Percentiles rank a stretch among this genome's conserved stretches.
Conservation (phyloP, 2,329 filamentous ascomycete species). For the Periconia sp. region DNA sequence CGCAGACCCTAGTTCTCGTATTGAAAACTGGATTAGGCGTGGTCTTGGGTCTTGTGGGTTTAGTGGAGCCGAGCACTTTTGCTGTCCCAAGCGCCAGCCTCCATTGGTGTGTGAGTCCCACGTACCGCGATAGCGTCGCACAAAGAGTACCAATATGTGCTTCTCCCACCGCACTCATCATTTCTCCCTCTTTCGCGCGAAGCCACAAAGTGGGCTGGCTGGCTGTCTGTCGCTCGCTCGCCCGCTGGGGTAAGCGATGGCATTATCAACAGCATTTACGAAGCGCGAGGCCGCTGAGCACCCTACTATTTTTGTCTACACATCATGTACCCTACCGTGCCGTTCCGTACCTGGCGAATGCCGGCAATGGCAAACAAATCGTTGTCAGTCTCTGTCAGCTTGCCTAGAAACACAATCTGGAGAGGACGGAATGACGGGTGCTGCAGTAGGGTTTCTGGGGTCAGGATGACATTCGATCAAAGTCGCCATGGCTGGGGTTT, state of each 20-base stretch:
- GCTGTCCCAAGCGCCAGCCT: not conserved
- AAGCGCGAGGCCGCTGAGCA: not conserved
- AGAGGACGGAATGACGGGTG: constrained; percentile 11
- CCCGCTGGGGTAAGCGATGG: not conserved
- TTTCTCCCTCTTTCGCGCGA: not conserved
- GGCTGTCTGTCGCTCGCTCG: too few relatives aligned
- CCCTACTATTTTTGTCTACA: not conserved
- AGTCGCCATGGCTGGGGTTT: constrained; percentile 4
- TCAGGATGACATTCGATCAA: constrained; percentile 17
- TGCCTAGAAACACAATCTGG: constrained; percentile 17
- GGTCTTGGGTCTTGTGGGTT: too few relatives aligned
- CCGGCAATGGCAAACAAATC: not conserved
- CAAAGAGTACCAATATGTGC: not conserved
- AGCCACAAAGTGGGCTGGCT: not conserved
- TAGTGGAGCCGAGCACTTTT: not conserved
- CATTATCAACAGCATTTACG: constrained; percentile 16
- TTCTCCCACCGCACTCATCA: not conserved
- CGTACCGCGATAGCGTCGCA: not conserved
- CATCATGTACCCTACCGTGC: too few relatives aligned
- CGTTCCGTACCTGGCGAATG: too few relatives aligned
- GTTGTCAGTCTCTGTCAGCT: constrained; percentile 18
- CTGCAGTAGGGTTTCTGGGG: not conserved
- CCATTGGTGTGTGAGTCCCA: not conserved
- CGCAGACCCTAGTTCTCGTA: constrained; percentile 9
- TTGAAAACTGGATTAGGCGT: not conserved